Base-by-base conservation (phyloP, 768 basidiomycete species). In the Hypsizygus marmoreus region DNA sequence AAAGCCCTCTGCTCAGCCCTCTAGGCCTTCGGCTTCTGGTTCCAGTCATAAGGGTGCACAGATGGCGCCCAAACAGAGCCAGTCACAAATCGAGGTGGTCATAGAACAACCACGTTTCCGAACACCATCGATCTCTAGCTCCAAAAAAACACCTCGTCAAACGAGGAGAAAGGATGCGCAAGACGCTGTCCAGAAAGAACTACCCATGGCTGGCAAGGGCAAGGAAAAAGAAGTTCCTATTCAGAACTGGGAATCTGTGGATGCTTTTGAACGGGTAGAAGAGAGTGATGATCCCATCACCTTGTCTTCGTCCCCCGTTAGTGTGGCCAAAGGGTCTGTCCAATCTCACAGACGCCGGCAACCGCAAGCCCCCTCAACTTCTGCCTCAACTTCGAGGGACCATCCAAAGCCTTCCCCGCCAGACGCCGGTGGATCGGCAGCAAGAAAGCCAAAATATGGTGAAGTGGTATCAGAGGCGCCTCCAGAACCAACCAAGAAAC, bases 251-350 rank as follows among this genome's bases (percentile, higher is more conserved):
- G n/a, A n/a, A n/a, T n/a, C n/a, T n/a, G n/a, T n/a, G n/a, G n/a
- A n/a, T n/a, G n/a, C n/a, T n/a, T n/a, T n/a, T 11, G 33, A 42
- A 23, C 41, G 4, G 50, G 44, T 42, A 26, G 34, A 42, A 10
- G 65, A 60, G 54, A 61, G 48, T 55, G 60, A 10, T 42, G 45
- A 54, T 35, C 41, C 55, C 19, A 38, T 50, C 23, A 38, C 33
- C 11, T 48, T 31, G 41, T 40, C 40, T 38, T 40, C 54, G 17
- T 43, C 54, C 41, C 38, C 57, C 44, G 20, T 28, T 6, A 44
- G 13, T 25, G 31, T 11, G 14, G 28, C 24, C 26, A 45, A 46
- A 20, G 28, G 11, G 9, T 28, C 36, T 4, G 12, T 9, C 16
- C 16, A 33, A n/a, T 25, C 52, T 6, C 35, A 12, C 1, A 26